Conservation (phyloP, 2,329 filamentous ascomycete species). For the Ceratocystis cubensis region DNA sequence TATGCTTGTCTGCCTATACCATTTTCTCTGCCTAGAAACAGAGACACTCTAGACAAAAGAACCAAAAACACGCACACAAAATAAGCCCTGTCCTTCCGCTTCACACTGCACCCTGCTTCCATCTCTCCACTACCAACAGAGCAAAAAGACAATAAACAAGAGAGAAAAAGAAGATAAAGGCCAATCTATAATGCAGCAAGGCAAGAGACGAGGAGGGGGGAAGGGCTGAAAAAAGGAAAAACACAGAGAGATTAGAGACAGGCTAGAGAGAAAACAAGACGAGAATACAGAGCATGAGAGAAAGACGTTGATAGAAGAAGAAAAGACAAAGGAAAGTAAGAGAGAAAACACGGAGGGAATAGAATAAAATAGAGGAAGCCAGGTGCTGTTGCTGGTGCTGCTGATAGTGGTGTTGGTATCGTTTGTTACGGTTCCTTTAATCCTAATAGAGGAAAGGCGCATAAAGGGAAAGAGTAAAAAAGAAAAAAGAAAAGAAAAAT, state of each 20-base stretch:
- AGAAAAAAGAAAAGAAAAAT: constrained; percentile 14
- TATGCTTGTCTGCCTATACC: neutral
- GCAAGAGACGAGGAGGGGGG: neutral
- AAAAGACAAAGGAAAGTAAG: constrained; percentile 6
- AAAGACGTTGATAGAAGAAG: neutral
- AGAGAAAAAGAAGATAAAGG: neutral
- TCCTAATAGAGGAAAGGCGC: neutral
- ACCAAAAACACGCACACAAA: no score
- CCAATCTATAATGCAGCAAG: constrained; percentile 1
- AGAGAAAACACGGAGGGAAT: neutral
- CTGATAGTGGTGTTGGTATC: neutral
- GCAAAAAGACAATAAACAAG: neutral
- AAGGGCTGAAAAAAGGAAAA: neutral
- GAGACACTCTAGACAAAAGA: neutral
- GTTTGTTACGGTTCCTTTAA: no score
- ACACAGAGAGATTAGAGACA: neutral
- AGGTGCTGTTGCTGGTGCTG: neutral
- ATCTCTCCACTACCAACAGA: constrained; percentile 1
- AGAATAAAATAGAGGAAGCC: neutral
- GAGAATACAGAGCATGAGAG: neutral
- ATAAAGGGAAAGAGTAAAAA: neutral
- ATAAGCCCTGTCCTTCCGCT: no score
- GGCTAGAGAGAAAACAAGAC: neutral
- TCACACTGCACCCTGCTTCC: neutral
- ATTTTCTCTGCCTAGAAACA: neutral